These are phyloP conservation scores for Avena atlantica DNA, from an alignment of 176 grass and related monocot species.

Conservation along the genomic window DNA sequence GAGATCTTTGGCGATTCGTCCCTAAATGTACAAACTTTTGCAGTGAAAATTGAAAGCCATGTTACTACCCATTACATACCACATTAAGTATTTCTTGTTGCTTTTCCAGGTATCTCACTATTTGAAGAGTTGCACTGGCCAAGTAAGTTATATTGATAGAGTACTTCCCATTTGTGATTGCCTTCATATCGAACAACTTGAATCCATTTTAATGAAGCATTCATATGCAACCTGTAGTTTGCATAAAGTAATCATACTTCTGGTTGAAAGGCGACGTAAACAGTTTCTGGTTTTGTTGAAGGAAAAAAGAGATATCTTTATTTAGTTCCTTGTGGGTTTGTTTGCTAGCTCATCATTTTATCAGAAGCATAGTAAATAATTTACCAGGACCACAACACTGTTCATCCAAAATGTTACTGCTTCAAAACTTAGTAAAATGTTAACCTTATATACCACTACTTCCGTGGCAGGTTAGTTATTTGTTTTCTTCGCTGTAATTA, in stretches of 20 bases:
- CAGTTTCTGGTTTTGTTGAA: background rate
- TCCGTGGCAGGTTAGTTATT: background rate
- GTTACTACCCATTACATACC: conserved; percentile 4
- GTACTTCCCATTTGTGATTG: conserved; percentile 3
- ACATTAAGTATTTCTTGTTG: conserved; percentile 35
- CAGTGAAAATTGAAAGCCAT: conserved; percentile 19
- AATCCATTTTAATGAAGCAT: background rate
- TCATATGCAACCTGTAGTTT: conserved; percentile 8
- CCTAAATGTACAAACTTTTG: conserved; percentile 60
- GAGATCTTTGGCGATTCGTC: conserved; percentile 73
- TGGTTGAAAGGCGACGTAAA: background rate
- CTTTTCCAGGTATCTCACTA: conserved; percentile 69
- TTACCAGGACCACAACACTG: background rate
- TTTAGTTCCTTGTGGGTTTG: conserved; percentile 3
- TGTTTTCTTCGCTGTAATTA: conserved; percentile 8
- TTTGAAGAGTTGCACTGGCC: conserved; percentile 66
- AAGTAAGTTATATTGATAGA: conserved; percentile 48
- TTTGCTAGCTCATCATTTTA: conserved; percentile 9
- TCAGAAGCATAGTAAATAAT: background rate
- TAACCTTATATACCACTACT: background rate
- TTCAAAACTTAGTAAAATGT: conserved; percentile 6
- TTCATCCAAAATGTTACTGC: conserved; percentile 1
- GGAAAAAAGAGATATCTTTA: background rate
- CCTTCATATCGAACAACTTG: background rate
- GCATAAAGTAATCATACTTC: conserved; percentile 24